Percentiles rank a stretch among this genome's conserved stretches.
phyloP scores from a whole-genome alignment of 352 stramenopile species.

The Globisporangium carolinianum region DNA sequence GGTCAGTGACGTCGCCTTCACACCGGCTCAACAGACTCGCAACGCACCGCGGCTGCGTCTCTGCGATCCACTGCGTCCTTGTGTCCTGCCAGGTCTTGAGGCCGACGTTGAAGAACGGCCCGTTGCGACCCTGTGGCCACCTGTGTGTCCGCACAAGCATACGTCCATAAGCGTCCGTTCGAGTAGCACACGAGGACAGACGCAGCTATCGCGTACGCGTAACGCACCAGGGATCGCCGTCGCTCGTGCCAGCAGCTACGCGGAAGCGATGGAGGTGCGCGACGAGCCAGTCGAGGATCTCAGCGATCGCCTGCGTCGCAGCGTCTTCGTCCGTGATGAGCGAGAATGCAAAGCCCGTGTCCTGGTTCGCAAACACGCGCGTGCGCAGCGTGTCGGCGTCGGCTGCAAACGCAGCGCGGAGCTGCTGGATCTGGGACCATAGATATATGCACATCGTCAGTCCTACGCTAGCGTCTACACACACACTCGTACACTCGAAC shows the following conservation, averaged over 20 bases:
- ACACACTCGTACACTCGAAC: slow-evolving; percentile 9
- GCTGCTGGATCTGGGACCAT: slow-evolving; percentile 36
- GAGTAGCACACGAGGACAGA: too few species aligned
- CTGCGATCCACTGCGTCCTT: slow-evolving; percentile 58
- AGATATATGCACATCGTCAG: too few species aligned
- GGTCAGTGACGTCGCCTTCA: too few species aligned
- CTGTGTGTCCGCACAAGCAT: slow-evolving; percentile 7
- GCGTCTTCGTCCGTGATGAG: slow-evolving; percentile 88
- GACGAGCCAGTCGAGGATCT: slow-evolving; percentile 83
- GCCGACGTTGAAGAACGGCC: slow-evolving; percentile 81
- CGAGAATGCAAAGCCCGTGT: slow-evolving; percentile 78
- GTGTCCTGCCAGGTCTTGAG: slow-evolving; percentile 72
- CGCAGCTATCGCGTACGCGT: neutral
- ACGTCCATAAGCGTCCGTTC: too few species aligned
- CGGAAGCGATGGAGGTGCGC: slow-evolving; percentile 81
- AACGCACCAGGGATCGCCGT: slow-evolving; percentile 59
- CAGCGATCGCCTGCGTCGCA: slow-evolving; percentile 75
- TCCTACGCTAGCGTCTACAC: too few species aligned
- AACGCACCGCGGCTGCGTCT: slow-evolving; percentile 58
- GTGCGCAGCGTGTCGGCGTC: slow-evolving; percentile 21
- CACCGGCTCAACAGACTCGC: too few species aligned
- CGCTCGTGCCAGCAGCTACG: slow-evolving; percentile 61
- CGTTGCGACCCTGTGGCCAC: slow-evolving; percentile 84
- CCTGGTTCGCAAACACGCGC: slow-evolving; percentile 64
- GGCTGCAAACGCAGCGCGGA: slow-evolving; percentile 27